A percentile compares a stretch with the other conserved stretches of the same genome.
phyloP scores from a whole-genome alignment of 2,329 filamentous ascomycete genomes.

The Cadophora sp. region DNA sequence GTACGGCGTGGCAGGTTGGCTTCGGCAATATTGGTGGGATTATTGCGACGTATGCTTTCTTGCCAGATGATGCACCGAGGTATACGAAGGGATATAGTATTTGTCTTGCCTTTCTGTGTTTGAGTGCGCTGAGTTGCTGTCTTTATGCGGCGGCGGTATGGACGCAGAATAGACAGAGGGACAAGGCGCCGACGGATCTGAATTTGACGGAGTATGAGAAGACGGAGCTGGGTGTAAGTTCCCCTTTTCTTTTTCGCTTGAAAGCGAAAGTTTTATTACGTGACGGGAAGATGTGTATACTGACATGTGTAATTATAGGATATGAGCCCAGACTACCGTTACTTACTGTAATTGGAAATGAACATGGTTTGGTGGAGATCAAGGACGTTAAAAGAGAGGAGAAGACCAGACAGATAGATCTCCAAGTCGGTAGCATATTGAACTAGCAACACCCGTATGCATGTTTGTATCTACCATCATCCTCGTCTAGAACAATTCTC shows the following conservation, averaged over 20 bases:
- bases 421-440: no score
- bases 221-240: conserved; percentile 51
- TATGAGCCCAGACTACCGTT: conserved; percentile 45
- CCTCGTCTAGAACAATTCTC: no score
- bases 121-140: conserved; percentile 68
- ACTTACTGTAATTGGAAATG: conserved; percentile 34
- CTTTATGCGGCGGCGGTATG: conserved; percentile 65
- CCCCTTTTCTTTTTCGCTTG: background rate
- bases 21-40: conserved; percentile 84
- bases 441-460: no score
- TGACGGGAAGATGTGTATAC: conserved; percentile 13
- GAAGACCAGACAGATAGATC: background rate
- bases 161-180: conserved; percentile 65
- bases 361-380: no score
- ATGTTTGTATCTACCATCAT: no score
- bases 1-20: conserved; percentile 77
- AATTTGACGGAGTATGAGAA: conserved; percentile 67
- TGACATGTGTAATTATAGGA: conserved; percentile 35
- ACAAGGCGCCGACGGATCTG: conserved; percentile 52
- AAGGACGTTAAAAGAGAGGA: background rate
- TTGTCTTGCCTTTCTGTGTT: conserved; percentile 73
- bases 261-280: background rate
- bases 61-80: conserved; percentile 68
- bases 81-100: conserved; percentile 81
- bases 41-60: conserved; percentile 75